Evolutionary conservation across 768 basidiomycete genomes (phyloP).

Genomic region (Hirschioporus abietinus): DNA sequence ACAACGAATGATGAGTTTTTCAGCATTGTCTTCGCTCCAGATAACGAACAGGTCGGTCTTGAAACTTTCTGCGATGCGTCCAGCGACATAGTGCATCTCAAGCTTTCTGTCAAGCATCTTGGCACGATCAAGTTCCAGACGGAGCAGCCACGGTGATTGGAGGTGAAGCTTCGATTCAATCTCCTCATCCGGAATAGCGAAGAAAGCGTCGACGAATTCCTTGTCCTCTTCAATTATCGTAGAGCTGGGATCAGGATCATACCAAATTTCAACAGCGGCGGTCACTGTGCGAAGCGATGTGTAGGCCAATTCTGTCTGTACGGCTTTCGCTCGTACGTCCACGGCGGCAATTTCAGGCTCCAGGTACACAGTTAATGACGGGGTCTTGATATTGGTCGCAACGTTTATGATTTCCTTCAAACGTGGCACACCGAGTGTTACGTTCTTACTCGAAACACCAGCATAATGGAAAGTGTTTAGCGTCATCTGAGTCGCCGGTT

Average conservation of each 20-base stretch:
- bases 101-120: constrained; percentile 98
- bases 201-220: constrained; percentile 97
- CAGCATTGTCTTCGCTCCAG: constrained; percentile 98
- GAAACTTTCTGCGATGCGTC: constrained; percentile 90
- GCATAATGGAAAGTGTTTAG: constrained; percentile 99
- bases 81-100: constrained; percentile 91
- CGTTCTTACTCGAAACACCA: constrained; percentile 99
- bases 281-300: constrained; percentile 94
- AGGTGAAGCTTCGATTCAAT: constrained; percentile 86
- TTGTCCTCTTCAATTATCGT: constrained; percentile 96
- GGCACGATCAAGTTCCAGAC: constrained; percentile 92
- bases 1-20: constrained; percentile 95
- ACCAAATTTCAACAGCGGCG: constrained; percentile 94
- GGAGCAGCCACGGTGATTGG: constrained; percentile 95
- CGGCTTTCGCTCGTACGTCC: constrained; percentile 67
- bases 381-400: constrained; percentile 97
- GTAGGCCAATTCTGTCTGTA: constrained; percentile 90
- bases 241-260: constrained; percentile 86
- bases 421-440: constrained; percentile 98
- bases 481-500: constrained; percentile 99
- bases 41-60: constrained; percentile 96
- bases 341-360: constrained; percentile 63
- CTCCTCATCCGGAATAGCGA: constrained; percentile 97
- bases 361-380: constrained; percentile 90
- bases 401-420: constrained; percentile 99